Evolutionary conservation across 2,329 filamentous ascomycete genomes (phyloP).

Genomic region (Chaetomiaceae sp.): DNA sequence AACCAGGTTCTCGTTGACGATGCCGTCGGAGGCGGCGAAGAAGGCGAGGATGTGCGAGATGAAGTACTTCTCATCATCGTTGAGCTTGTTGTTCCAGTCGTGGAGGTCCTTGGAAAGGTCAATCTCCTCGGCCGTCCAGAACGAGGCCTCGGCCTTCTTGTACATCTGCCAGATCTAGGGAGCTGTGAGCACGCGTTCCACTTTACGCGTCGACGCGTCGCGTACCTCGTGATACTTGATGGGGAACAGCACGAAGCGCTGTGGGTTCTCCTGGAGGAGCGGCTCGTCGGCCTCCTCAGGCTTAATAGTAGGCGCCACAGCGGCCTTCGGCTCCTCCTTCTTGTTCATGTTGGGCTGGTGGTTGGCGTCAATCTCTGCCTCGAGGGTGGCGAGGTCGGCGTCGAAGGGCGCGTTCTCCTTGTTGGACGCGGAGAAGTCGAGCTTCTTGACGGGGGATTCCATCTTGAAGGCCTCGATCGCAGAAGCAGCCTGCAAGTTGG

Average conservation of each 20-base stretch:
- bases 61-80: constrained; percentile 96
- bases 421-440: constrained; percentile 66
- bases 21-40: constrained; percentile 97
- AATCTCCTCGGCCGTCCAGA: constrained; percentile 99
- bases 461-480: constrained; percentile 87
- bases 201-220: constrained; percentile 61
- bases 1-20: constrained; percentile 98
- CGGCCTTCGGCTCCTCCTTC: constrained; percentile 40
- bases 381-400: constrained; percentile 47
- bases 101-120: constrained; percentile 98
- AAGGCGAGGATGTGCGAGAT: constrained; percentile 98
- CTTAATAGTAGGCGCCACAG: constrained; percentile 52
- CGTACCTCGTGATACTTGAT: constrained; percentile 99
- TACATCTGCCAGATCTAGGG: constrained; percentile 99
- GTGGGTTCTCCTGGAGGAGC: constrained; percentile 88
- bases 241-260: constrained; percentile 95
- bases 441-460: constrained; percentile 88
- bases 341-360: constrained; percentile 49
- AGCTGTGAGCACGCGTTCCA: constrained; percentile 43
- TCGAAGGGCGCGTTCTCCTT: constrained; percentile 73
- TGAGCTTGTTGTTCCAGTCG: constrained; percentile 98
- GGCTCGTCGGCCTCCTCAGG: constrained; percentile 78
- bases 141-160: constrained; percentile 99
- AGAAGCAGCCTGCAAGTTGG: constrained; percentile 65
- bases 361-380: constrained; percentile 56